These are phyloP conservation scores for Urtica urens DNA, from an alignment of 306 rosid species.

Conservation along the genomic window DNA sequence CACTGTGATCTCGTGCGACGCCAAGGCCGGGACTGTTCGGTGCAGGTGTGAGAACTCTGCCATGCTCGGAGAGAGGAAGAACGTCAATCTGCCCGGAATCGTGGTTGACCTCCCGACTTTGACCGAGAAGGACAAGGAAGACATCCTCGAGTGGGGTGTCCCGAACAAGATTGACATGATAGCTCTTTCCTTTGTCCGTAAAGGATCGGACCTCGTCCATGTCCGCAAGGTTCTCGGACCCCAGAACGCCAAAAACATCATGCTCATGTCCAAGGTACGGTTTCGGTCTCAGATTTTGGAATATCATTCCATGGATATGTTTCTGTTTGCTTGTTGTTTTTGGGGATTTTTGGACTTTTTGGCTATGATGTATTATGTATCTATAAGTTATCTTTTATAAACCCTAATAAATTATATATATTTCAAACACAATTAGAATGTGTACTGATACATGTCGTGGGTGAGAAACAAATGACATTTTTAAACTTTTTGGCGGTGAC, in stretches of 20 bases:
- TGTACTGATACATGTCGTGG: too few species aligned
- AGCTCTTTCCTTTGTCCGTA: constrained; percentile 95
- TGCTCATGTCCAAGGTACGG: constrained; percentile 83
- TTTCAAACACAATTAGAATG: too few species aligned
- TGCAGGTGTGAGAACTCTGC: constrained; percentile 85
- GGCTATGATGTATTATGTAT: too few species aligned
- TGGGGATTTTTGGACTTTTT: not conserved
- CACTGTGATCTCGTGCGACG: constrained; percentile 68
- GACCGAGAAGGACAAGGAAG: constrained; percentile 89
- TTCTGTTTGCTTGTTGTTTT: not conserved
- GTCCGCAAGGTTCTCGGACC: constrained; percentile 83
- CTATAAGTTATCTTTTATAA: too few species aligned
- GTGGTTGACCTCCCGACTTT: constrained; percentile 97
- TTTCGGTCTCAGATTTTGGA: constrained; percentile 9
- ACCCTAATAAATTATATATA: too few species aligned
- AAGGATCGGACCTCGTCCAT: constrained; percentile 87
- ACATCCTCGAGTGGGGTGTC: constrained; percentile 87
- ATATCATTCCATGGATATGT: not conserved
- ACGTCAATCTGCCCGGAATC: constrained; percentile 92
- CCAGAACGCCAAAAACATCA: constrained; percentile 63
- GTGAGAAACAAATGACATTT: too few species aligned
- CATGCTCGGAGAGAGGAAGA: constrained; percentile 82
- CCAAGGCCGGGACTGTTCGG: constrained; percentile 49
- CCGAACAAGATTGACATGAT: constrained; percentile 93
- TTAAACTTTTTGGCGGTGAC: too few species aligned